Base-by-base conservation (phyloP, 306 rosid genomes). In the Begonia loranthoides region DNA sequence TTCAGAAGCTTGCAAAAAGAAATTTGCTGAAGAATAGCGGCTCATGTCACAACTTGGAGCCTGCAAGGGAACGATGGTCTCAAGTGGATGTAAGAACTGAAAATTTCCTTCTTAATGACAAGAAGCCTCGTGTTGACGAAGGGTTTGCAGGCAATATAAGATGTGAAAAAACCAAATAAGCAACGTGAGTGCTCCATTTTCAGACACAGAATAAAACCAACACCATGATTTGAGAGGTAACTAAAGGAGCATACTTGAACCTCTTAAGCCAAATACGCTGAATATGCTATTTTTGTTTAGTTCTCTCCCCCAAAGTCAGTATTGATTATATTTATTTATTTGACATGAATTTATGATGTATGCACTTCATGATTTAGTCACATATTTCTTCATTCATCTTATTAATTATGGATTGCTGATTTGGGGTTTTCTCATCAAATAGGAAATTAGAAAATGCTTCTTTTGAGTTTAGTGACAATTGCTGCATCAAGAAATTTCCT, bases 1-100 rank as follows among this genome's bases (percentile, higher is more conserved):
- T 82, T 85, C 90, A 87, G 55, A 76, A 74, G 55, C 59, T 82
- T 21, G 82, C 79, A 46, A 56, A 73, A 56, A 79, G 73, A 66
- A 56, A 63, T 17, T 62, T 58, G 44, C 59, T 66, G 11, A 71
- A 78, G 66, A 58, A 58, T 44, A 40, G 58, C 55, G 55, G 60
- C 65, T 49, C 73, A 16, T 68, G 72, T 55, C 50, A 69, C 56
- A 66, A 56, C 70, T 56, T 55, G 24, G 78, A 69, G 54, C 59
- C 71, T 54, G 45, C 64, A 46, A 51, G 61, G 56, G 88, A 79
- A 66, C 75, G 8, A 24, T 76, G 76, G 69, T 58, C 67, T 50
- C 87, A 75, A 67, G 79, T 59, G 62, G 77, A 71, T 68, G 62
- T 63, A 65, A 68, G 70, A 70, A 63, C 14, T 67, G 81, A 64